Base-by-base conservation (phyloP, 768 basidiomycete genomes). In the Termitomyces sp. region DNA sequence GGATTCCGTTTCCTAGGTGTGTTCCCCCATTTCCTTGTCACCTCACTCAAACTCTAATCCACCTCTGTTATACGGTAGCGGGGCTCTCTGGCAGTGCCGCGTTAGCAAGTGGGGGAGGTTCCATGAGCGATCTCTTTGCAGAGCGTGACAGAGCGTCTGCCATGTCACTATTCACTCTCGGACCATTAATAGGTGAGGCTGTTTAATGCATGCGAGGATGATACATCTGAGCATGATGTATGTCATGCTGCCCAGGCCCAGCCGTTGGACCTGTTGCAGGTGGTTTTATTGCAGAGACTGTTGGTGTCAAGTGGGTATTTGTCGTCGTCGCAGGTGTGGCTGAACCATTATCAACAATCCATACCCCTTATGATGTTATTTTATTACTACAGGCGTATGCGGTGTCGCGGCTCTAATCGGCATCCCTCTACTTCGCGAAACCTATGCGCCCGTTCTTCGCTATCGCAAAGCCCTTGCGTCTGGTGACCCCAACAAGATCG, bases 371-470 rank as follows among this genome's bases (percentile, higher is more conserved):
- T 20, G 13, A n/a, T n/a, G n/a, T 16, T 39, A 12, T 33, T 12
- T 7, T 24, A 27, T 57, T 41, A 30, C 49, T 57, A 42, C 41
- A 76, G 80, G 61, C 48, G 48, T 82, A n/a, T 79, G 77, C 54
- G 80, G 71, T 33, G 45, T 79, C 22, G 73, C 78, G 6, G 68
- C 81, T 7, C 31, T 75, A 0, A 52, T 85, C 8, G 86, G 81
- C 4, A 77, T 89, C 27, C 83, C 86, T 7, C 68, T 88, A 45
- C 70, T 89, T 15, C 74, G 76, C 16, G 91, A 93, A 70, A 90
- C 91, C 0, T 93, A 91, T 66, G 85, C 80, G 0, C 90, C 91
- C 1, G 75, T 89, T 34, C 78, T 92, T 41, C 82, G 84, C 11
- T 53, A 57, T 47, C 50, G 51, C 50, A 49, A 57, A 24, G 55